A percentile compares a stretch with the other conserved stretches of the same genome.
Conservation (phyloP, 2,329 filamentous ascomycete genomes). For the Fusarium lyarnte region DNA sequence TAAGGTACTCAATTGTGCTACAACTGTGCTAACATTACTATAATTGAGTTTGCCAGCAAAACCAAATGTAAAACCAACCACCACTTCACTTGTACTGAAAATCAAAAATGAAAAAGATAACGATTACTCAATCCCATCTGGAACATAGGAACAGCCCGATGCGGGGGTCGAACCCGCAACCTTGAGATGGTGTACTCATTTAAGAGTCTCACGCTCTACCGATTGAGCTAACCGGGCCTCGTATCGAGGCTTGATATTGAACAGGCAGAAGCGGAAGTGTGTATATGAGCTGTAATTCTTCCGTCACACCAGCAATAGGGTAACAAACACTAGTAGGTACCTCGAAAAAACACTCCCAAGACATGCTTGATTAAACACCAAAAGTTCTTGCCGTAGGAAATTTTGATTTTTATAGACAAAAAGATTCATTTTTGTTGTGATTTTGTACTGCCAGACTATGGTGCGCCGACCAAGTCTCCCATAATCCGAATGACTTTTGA, state of each 20-base stretch:
- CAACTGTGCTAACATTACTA: not conserved
- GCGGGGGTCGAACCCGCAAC: slow-evolving; percentile 64
- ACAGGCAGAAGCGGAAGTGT: rapidly evolving
- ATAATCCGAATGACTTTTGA: slow-evolving; percentile 31
- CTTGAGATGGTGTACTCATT: slow-evolving; percentile 56
- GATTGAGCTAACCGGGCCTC: slow-evolving; percentile 53
- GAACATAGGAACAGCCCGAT: slow-evolving; percentile 47
- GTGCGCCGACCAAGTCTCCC: slow-evolving; percentile 21
- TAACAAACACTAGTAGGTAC: too few relatives aligned
- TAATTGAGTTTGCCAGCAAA: not conserved
- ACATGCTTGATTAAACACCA: not conserved
- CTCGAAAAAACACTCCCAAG: not conserved
- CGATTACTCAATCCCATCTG: slow-evolving; percentile 17
- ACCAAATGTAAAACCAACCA: not conserved
- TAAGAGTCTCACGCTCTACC: slow-evolving; percentile 78
- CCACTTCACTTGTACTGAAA: rapidly evolving
- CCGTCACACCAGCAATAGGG: too few relatives aligned
- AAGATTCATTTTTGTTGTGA: slow-evolving; percentile 16
- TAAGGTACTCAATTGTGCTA: not conserved
- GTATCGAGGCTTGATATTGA: slow-evolving; percentile 5
- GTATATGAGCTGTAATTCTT: rapidly evolving
- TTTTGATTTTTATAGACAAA: not conserved
- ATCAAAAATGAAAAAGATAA: not conserved
- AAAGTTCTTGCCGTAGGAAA: not conserved
- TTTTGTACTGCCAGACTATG: slow-evolving; percentile 25